Evolutionary conservation across 2,329 filamentous ascomycete genomes (phyloP), one percentile per base, ranked within the genome.

Genomic region (Cercospora sp.): DNA sequence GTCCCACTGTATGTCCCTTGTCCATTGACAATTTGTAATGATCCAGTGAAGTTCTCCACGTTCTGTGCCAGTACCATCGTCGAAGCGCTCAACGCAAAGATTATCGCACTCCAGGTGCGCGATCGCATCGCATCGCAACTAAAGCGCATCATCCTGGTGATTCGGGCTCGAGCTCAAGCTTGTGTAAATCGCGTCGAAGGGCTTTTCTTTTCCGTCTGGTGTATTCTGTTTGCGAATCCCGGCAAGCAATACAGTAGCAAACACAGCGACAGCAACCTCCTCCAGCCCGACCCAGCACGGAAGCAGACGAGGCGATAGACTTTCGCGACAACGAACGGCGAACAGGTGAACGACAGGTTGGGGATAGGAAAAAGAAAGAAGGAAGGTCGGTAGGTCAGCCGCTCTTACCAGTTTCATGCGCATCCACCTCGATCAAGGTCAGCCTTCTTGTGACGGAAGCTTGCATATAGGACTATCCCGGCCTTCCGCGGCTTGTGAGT

Each of bases 21-120:
- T 36, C 75, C 72, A 60, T 75, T 69, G 59, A 77, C 69, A 12
- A 70, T 64, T 30, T 69, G 63, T 48, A 73, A 45, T 12, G 75
- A 75, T 57, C 77, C 77, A 42, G 72, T 73, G 69, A 78, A 78
- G 63, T 73, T 73, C 23, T 72, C 67, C 23, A 68, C 66, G 60
- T 71, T 61, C 63, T 71, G 70, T 36, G 69, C 67, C 45, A 62
- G 53, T 31, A 59, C 55, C 30, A 60, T 31, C 62, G 55, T 36
- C 64, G 68, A 30, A 45, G 65, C 30, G 65, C 63, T 16, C 60
- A 70, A 9, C 68, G 66, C 51, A 58, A 72, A 48, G 3, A 53
- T 51, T 55, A 69, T 59, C 36, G 67, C 60, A 10, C 57, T 62
- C 68, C 62, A 68, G 18, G 66, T 23, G 61, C 64, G 58, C 55